phyloP scores from a whole-genome alignment of 2,329 filamentous ascomycete species.

The Chaetomiaceae sp. region DNA sequence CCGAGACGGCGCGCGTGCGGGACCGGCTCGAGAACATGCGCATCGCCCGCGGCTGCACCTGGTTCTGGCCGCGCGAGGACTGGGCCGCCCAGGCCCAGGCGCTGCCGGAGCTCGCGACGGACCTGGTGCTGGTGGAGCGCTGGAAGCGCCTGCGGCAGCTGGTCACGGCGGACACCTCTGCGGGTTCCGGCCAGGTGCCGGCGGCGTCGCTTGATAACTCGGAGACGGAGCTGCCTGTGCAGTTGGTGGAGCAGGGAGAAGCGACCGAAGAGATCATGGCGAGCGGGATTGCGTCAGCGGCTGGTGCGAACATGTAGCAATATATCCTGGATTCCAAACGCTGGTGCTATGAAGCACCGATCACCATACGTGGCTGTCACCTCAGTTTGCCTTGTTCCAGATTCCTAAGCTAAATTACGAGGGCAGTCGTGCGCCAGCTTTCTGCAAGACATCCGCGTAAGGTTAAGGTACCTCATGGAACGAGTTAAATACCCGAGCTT shows the following conservation, averaged over 20 bases:
- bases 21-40: slow-evolving; percentile 19
- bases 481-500: no score
- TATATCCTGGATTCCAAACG: no score
- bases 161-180: not conserved
- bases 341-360: no score
- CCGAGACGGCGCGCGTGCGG: slow-evolving; percentile 30
- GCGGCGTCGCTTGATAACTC: not conserved
- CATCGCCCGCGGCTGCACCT: slow-evolving; percentile 15
- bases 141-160: slow-evolving; percentile 10
- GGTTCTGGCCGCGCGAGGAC: slow-evolving; percentile 15
- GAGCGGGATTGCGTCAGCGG: no score
- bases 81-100: not conserved
- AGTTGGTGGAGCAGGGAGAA: not conserved
- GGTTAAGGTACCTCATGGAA: no score
- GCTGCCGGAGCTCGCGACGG: slow-evolving; percentile 6
- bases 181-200: not conserved
- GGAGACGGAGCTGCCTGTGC: not conserved
- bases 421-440: no score
- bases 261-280: no score
- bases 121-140: slow-evolving; percentile 6
- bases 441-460: no score
- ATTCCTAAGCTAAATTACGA: no score
- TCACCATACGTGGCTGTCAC: no score
- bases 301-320: no score
- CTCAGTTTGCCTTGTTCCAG: no score